Evolutionary conservation across 2,329 filamentous ascomycete species (phyloP).

Genomic region (Plectosphaerella sp.): DNA sequence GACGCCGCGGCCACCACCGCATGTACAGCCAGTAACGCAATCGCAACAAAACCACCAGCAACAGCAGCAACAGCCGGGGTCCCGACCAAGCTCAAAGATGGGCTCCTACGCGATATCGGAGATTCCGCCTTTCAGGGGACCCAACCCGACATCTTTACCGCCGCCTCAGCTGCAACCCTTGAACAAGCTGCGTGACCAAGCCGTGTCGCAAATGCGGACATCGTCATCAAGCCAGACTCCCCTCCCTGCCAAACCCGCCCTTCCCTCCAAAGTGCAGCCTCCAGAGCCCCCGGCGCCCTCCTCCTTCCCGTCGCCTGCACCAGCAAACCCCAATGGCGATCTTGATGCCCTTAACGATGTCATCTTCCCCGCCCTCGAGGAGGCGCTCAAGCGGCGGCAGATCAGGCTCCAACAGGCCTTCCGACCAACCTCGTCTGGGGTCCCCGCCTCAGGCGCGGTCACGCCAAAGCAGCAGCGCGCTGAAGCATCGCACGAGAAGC

Average conservation of each 20-base stretch:
- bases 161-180: constrained; percentile 15
- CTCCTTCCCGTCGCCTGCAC: constrained; percentile 53
- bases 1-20: constrained; percentile 13
- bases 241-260: constrained; percentile 7
- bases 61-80: constrained; percentile 24
- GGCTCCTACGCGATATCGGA: constrained; percentile 43
- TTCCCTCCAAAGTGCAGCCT: constrained; percentile 24
- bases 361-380: constrained; percentile 87
- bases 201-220: constrained; percentile 15
- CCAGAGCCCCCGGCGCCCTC: constrained; percentile 32
- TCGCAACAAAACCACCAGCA: constrained; percentile 17
- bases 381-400: constrained; percentile 78
- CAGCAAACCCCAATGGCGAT: constrained; percentile 59
- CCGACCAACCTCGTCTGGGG: constrained; percentile 22
- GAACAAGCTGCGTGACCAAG: constrained; percentile 16
- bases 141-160: constrained; percentile 1
- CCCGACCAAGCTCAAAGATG: constrained; percentile 31
- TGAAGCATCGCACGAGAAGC: constrained; percentile 72
- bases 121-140: constrained; percentile 47
- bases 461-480: constrained; percentile 64
- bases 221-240: constrained; percentile 12
- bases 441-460: constrained; percentile 35
- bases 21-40: constrained; percentile 1
- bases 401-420: constrained; percentile 52
- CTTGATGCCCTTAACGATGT: constrained; percentile 87